phyloP scores from a whole-genome alignment of 2,329 filamentous ascomycete species.

The Aaosphaeria pasadenensis region DNA sequence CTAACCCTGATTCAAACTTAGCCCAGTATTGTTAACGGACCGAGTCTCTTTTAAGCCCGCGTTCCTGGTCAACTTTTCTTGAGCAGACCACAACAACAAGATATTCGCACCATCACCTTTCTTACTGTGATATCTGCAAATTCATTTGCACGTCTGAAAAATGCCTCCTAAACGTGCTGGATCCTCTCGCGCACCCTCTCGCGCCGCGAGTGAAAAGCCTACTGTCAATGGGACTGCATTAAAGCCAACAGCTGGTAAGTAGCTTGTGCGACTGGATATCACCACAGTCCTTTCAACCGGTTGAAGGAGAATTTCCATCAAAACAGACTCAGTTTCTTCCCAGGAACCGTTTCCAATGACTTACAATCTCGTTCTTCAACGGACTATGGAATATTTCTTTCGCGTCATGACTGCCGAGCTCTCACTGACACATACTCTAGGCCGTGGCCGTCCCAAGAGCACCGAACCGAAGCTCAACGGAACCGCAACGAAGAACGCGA shows the following conservation, averaged over 20 bases:
- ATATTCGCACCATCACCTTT: background rate
- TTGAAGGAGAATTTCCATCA: too few relatives aligned
- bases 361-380: too few relatives aligned
- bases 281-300: too few relatives aligned
- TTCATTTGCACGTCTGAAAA: background rate
- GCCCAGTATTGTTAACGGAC: background rate
- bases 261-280: too few relatives aligned
- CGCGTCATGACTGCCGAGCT: too few relatives aligned
- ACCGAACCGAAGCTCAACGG: background rate
- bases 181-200: conserved; percentile 7
- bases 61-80: conserved; percentile 16
- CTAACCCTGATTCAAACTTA: background rate
- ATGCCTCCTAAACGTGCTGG: conserved; percentile 23
- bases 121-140: conserved; percentile 4
- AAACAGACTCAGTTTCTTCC: too few relatives aligned
- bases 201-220: conserved; percentile 25
- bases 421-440: background rate
- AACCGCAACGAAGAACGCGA: background rate
- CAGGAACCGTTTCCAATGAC: too few relatives aligned
- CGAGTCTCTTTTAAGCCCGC: conserved; percentile 4
- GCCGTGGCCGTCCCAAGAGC: conserved; percentile 8
- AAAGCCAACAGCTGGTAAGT: conserved; percentile 3
- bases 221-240: conserved; percentile 3
- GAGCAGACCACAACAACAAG: conserved; percentile 21
- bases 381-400: too few relatives aligned